These are phyloP conservation scores for Epicoccum nigrum DNA, from an alignment of 2,329 filamentous ascomycete species.

Conservation along the genomic window DNA sequence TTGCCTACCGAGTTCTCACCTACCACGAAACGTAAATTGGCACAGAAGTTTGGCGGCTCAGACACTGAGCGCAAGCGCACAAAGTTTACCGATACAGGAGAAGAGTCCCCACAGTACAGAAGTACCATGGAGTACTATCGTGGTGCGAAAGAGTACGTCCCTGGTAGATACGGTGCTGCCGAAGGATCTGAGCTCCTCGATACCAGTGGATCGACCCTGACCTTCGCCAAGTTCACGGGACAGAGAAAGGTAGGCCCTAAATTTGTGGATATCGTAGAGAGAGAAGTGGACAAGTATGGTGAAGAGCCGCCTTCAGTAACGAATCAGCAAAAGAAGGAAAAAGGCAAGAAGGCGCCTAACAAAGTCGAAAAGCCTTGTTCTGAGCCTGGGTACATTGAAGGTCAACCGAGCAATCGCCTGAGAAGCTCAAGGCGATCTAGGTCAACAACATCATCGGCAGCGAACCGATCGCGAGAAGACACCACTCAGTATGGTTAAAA, in stretches of 20 bases:
- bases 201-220: conserved; percentile 31
- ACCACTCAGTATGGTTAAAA: background rate
- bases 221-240: conserved; percentile 33
- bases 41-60: background rate
- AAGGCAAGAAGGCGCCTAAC: background rate
- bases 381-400: no score
- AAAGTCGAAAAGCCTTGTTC: background rate
- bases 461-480: background rate
- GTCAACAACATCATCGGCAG: background rate
- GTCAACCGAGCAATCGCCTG: background rate
- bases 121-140: conserved; percentile 23
- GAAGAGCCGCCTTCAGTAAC: background rate
- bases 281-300: conserved; percentile 19
- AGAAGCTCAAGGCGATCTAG: background rate
- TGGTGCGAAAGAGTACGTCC: conserved; percentile 27
- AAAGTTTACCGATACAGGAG: conserved; percentile 26
- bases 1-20: background rate
- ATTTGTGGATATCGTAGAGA: conserved; percentile 30
- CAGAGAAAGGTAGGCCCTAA: conserved; percentile 27
- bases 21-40: background rate
- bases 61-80: conserved; percentile 21
- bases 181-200: conserved; percentile 35
- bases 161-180: conserved; percentile 34
- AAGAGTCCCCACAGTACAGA: conserved; percentile 29
- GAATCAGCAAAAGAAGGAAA: background rate